A percentile compares a stretch with the other conserved stretches of the same genome.
phyloP scores from a whole-genome alignment of 73 alveolate genomes.

The Halteria grandinella region DNA sequence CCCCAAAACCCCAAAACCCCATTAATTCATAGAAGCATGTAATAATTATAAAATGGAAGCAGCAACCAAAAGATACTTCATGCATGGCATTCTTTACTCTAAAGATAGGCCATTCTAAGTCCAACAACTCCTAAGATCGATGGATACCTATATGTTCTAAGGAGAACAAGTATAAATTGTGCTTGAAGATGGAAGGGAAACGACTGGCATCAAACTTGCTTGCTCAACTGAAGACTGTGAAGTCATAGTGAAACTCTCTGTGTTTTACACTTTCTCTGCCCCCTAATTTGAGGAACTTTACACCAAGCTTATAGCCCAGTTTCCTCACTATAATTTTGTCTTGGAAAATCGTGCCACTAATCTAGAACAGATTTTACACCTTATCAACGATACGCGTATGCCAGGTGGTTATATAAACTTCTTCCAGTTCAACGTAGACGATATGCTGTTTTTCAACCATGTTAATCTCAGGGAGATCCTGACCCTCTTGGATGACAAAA shows the following conservation, averaged over 20 bases:
- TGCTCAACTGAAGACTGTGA: neutral
- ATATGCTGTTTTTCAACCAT: constrained; percentile 62
- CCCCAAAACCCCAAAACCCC: constrained; percentile 28
- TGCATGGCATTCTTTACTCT: constrained; percentile 21
- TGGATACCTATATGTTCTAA: neutral
- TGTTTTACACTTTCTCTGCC: constrained; percentile 10
- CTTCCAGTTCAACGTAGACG: constrained; percentile 72
- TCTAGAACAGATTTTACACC: too few species aligned
- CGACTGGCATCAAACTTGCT: neutral
- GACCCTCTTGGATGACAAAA: neutral
- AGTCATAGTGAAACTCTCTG: neutral
- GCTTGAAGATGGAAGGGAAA: neutral
- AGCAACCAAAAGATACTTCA: neutral
- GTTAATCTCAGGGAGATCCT: constrained; percentile 39
- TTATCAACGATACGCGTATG: too few species aligned
- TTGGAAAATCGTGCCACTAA: neutral
- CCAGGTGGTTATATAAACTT: too few species aligned
- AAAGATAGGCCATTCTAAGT: constrained; percentile 49
- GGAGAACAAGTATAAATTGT: neutral
- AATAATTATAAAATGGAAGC: neutral
- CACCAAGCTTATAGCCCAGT: constrained; percentile 10
- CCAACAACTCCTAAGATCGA: neutral
- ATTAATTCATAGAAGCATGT: neutral
- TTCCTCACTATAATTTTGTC: constrained; percentile 1
- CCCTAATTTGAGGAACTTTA: neutral